Conservation (phyloP, 2,329 filamentous ascomycete species). For the Cladosporium colombiae region DNA sequence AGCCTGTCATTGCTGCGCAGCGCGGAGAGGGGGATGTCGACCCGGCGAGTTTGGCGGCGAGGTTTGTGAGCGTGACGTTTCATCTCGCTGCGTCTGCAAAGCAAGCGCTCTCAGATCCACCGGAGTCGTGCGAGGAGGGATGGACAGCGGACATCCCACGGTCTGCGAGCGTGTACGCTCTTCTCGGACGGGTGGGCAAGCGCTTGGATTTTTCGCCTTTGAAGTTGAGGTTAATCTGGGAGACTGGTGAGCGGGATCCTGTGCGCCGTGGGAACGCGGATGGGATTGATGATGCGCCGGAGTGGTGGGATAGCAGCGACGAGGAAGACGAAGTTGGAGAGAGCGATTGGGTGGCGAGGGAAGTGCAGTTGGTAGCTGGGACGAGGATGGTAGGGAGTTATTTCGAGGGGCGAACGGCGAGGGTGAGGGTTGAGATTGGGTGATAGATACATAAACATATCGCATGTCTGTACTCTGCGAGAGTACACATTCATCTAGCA, state of each 20-base stretch:
- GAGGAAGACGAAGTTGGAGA: conserved; percentile 43
- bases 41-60: conserved; percentile 77
- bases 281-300: conserved; percentile 41
- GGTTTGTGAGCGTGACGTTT: conserved; percentile 66
- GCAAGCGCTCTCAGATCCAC: background rate
- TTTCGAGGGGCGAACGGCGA: conserved; percentile 72
- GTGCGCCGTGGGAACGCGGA: conserved; percentile 48
- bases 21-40: conserved; percentile 50
- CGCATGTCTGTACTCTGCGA: background rate
- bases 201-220: conserved; percentile 68
- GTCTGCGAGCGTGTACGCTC: conserved; percentile 75
- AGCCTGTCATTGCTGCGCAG: conserved; percentile 61
- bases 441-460: background rate
- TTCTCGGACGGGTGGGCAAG: conserved; percentile 75
- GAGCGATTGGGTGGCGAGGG: conserved; percentile 71
- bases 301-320: conserved; percentile 42
- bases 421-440: conserved; percentile 59
- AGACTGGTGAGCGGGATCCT: conserved; percentile 89
- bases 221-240: conserved; percentile 71
- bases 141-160: conserved; percentile 62
- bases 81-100: conserved; percentile 34
- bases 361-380: conserved; percentile 76
- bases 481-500: background rate
- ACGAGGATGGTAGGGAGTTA: conserved; percentile 81
- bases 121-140: background rate